A percentile compares a stretch with the other conserved stretches of the same genome.
phyloP scores from a whole-genome alignment of 108 stramenopile species.

The Fragilaria crotonensis region DNA sequence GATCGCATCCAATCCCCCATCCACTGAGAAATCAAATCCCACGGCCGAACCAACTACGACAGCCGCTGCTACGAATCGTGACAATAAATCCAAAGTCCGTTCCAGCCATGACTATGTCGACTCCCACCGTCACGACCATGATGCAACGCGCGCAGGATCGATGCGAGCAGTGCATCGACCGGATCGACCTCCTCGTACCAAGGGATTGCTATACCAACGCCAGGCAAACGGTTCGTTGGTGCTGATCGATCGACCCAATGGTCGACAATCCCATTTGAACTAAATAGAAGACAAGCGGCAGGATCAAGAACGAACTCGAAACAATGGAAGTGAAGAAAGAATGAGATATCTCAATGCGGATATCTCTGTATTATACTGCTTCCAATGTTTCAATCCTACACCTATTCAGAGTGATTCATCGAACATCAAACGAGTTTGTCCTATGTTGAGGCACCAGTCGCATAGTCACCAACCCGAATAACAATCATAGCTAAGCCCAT shows the following conservation, averaged over 20 bases:
- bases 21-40: background rate
- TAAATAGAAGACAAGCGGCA: background rate
- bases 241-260: background rate
- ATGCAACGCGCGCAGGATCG: no score
- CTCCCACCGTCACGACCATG: background rate
- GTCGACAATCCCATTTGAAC: background rate
- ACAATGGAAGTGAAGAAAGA: background rate
- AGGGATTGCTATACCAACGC: background rate
- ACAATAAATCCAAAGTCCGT: no score
- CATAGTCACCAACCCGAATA: no score
- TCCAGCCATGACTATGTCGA: no score
- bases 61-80: no score
- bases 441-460: no score
- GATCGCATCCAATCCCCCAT: background rate
- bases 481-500: no score
- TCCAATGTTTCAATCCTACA: background rate
- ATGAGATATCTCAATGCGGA: background rate
- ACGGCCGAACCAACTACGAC: no score
- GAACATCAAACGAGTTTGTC: no score
- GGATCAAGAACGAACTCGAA: background rate
- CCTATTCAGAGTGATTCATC: background rate
- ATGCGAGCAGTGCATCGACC: background rate
- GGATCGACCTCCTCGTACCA: background rate
- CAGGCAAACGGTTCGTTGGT: background rate
- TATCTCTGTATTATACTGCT: background rate